phyloP scores from a whole-genome alignment of 805 yeast genomes.

The Lachancea fermentati region DNA sequence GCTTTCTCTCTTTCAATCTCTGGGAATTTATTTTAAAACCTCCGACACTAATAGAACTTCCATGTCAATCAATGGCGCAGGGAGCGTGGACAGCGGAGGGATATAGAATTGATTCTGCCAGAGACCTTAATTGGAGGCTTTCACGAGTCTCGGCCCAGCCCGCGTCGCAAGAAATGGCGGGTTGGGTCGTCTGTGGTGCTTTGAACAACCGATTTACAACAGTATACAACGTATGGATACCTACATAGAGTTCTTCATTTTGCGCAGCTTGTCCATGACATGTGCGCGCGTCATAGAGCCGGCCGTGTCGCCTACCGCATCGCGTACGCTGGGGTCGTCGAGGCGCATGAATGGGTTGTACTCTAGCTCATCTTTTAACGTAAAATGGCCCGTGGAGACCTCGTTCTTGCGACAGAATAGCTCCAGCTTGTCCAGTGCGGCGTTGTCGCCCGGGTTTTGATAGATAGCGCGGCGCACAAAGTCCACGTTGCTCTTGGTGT shows the following conservation, averaged over 20 bases:
- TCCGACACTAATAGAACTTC: slow-evolving; percentile 40
- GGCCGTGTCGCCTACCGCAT: slow-evolving; percentile 49
- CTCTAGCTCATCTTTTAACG: slow-evolving; percentile 72
- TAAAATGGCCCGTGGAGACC: slow-evolving; percentile 77
- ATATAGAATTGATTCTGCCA: slow-evolving; percentile 24
- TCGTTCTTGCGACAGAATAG: slow-evolving; percentile 50
- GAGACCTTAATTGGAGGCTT: background rate
- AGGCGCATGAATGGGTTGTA: slow-evolving; percentile 90
- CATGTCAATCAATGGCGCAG: slow-evolving; percentile 27
- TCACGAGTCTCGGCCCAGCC: background rate
- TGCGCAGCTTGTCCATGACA: slow-evolving; percentile 70
- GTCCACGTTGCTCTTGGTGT: slow-evolving; percentile 73
- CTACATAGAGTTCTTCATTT: slow-evolving; percentile 63
- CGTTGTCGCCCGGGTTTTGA: slow-evolving; percentile 34
- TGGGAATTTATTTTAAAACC: slow-evolving; percentile 23
- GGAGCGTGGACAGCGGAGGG: slow-evolving; percentile 51
- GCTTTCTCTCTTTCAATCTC: slow-evolving; percentile 13
- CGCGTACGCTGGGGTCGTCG: slow-evolving; percentile 54
- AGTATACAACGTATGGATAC: too few species aligned
- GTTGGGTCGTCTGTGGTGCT: background rate
- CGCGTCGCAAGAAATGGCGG: background rate
- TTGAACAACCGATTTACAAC: background rate
- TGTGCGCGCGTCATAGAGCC: slow-evolving; percentile 34
- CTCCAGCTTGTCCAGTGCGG: slow-evolving; percentile 50
- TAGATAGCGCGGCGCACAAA: slow-evolving; percentile 65